These are phyloP conservation scores for Ophiostoma novo-ulmi DNA, from an alignment of 2,329 filamentous ascomycete species.

Conservation along the genomic window DNA sequence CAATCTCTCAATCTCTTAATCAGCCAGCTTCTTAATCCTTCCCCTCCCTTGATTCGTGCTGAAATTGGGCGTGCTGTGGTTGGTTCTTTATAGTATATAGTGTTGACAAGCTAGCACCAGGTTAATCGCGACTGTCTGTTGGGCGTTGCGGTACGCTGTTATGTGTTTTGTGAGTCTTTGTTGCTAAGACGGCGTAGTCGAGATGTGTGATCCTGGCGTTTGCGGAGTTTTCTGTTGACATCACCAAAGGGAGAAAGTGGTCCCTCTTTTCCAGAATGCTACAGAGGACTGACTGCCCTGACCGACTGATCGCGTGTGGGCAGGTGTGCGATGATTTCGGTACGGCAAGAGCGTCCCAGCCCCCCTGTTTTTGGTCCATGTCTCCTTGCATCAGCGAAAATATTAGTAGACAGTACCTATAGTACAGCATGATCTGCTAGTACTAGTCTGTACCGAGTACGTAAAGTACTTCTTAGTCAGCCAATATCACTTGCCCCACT, in stretches of 20 bases:
- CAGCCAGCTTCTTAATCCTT: not conserved
- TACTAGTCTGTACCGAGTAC: not conserved
- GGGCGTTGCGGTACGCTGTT: not conserved
- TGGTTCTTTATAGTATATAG: not conserved
- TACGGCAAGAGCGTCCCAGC: conserved; percentile 2
- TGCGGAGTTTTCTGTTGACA: conserved; percentile 7
- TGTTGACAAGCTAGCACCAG: not conserved
- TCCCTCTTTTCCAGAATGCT: not conserved
- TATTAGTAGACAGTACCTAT: not conserved
- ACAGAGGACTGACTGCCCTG: not conserved
- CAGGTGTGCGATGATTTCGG: not conserved
- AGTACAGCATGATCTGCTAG: not conserved
- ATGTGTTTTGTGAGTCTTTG: not conserved
- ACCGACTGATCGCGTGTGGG: conserved; percentile 14
- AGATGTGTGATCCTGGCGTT: not conserved
- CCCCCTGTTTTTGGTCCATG: not conserved
- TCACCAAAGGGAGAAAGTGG: conserved; percentile 8
- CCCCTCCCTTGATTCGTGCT: not conserved
- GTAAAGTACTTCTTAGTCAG: not conserved
- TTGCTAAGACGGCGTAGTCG: not conserved
- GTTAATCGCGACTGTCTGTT: not conserved
- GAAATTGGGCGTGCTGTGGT: not conserved
- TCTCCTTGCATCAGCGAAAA: not conserved
- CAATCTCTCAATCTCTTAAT: not conserved
- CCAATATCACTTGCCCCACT: not conserved